Conservation (phyloP, 2,329 filamentous ascomycete species). For the Ophiognomonia clavigignenti-juglandacearum region DNA sequence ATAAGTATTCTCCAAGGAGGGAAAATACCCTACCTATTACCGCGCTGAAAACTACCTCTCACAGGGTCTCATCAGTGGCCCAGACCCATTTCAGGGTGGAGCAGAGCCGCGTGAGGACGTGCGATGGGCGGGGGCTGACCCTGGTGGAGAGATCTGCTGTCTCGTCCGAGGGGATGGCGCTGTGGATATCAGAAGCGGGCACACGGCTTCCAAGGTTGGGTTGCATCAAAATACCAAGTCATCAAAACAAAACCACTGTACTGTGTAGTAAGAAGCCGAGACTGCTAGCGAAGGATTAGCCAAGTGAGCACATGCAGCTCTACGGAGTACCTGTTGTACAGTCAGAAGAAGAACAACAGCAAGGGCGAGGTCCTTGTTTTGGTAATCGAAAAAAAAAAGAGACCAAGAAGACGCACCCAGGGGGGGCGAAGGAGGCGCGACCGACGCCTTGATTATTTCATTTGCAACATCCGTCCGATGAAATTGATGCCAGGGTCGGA, state of each 20-base stretch:
- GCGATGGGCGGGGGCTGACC: conserved; percentile 9
- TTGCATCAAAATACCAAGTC: not conserved
- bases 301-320: not conserved
- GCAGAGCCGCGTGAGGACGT: conserved; percentile 9
- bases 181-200: not conserved
- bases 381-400: conserved; percentile 14
- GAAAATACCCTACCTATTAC: conserved; percentile 17
- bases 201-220: conserved; percentile 4
- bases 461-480: conserved; percentile 41
- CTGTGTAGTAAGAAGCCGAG: conserved; percentile 13
- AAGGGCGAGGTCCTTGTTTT: too few species aligned
- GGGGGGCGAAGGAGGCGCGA: too few species aligned
- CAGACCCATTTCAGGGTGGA: conserved; percentile 17
- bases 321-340: conserved; percentile 21
- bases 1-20: conserved; percentile 24
- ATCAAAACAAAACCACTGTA: not conserved
- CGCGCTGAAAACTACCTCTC: too few species aligned
- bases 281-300: conserved; percentile 16
- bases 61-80: conserved; percentile 7
- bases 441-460: conserved; percentile 39
- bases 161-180: conserved; percentile 11
- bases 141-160: conserved; percentile 13
- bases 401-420: conserved; percentile 33
- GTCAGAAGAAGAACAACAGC: conserved; percentile 19
- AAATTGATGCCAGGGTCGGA: conserved; percentile 34